Percentiles rank a stretch among this genome's conserved stretches.
Conservation (phyloP, 2,329 filamentous ascomycete species). For the Fusarium devonianum region DNA sequence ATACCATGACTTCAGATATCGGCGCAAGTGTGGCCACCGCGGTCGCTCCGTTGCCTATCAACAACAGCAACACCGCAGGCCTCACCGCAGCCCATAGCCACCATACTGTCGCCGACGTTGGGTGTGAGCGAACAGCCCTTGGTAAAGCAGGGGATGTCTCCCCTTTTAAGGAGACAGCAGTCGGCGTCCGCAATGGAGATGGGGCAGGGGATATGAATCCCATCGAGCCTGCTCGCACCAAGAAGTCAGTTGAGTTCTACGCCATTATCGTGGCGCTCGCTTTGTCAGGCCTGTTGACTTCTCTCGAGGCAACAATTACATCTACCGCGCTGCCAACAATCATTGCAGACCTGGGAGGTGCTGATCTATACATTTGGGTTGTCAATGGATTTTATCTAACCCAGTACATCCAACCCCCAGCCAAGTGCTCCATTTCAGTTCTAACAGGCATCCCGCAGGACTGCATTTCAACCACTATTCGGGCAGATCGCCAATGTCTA, state of each 20-base stretch:
- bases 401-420: neutral
- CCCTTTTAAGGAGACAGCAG: too few species aligned
- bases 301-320: conserved; percentile 42
- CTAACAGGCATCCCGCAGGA: neutral
- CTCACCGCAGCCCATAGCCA: too few species aligned
- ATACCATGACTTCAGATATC: too few species aligned
- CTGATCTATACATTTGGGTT: conserved; percentile 39
- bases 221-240: neutral
- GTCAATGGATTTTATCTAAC: conserved; percentile 32
- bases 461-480: conserved; percentile 55
- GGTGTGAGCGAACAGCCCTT: too few species aligned
- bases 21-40: too few species aligned
- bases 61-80: too few species aligned
- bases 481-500: conserved; percentile 59
- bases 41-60: too few species aligned
- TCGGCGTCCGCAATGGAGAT: too few species aligned
- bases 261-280: conserved; percentile 30
- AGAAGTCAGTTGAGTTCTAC: conserved; percentile 29
- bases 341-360: conserved; percentile 25
- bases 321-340: conserved; percentile 44
- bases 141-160: too few species aligned
- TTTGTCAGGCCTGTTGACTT: conserved; percentile 36
- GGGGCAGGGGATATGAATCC: too few species aligned
- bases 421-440: neutral
- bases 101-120: too few species aligned